A percentile compares a stretch with the other conserved stretches of the same genome.
These are phyloP conservation scores for Orbilia quercus DNA, from an alignment of 2,329 filamentous ascomycete species.

Conservation along the genomic window DNA sequence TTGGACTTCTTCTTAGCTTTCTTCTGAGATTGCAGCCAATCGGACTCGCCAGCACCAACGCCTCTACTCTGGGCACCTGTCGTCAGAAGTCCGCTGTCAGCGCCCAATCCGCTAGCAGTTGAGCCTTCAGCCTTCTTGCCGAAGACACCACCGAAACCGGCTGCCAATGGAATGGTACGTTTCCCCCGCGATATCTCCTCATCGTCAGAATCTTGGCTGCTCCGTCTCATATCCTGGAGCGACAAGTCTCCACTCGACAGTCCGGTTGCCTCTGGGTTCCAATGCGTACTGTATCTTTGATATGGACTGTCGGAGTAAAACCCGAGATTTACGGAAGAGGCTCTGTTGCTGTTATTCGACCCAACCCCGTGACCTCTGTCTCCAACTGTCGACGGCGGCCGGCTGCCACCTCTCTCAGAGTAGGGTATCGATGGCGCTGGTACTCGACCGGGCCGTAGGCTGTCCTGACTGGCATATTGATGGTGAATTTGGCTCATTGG, in stretches of 20 bases:
- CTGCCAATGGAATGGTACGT: constrained; percentile 28
- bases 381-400: constrained; percentile 17
- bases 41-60: constrained; percentile 61
- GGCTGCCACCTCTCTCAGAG: constrained; percentile 18
- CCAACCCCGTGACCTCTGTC: constrained; percentile 34
- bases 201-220: constrained; percentile 53
- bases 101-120: constrained; percentile 38
- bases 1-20: constrained; percentile 74
- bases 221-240: constrained; percentile 53
- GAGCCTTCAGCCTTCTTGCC: constrained; percentile 48
- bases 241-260: constrained; percentile 45
- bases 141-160: constrained; percentile 46
- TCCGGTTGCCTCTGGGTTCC: constrained; percentile 58
- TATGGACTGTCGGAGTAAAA: constrained; percentile 60
- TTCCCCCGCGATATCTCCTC: constrained; percentile 46
- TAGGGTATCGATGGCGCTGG: constrained; percentile 20
- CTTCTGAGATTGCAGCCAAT: constrained; percentile 72
- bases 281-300: constrained; percentile 59
- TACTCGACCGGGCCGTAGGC: constrained; percentile 28
- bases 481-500: constrained; percentile 48
- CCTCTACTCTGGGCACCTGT: constrained; percentile 17
- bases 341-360: constrained; percentile 41
- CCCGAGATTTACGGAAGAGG: constrained; percentile 54
- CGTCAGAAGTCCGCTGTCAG: constrained; percentile 38
- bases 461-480: constrained; percentile 41